Conservation (phyloP, 2,329 filamentous ascomycete species). For the Rugonectria rugulosa region DNA sequence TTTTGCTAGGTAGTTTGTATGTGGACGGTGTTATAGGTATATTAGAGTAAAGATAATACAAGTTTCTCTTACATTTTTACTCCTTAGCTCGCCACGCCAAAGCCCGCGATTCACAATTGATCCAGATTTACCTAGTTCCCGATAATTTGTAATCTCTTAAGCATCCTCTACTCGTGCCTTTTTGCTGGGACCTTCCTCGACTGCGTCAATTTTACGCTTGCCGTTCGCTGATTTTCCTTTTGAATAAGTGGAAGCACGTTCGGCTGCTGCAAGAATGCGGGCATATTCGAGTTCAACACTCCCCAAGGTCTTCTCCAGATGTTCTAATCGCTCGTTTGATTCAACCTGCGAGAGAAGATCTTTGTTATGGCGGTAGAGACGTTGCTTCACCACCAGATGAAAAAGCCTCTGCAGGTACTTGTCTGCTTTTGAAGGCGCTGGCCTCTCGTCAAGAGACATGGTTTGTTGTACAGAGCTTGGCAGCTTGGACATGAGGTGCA, state of each 20-base stretch:
- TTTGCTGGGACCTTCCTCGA: conserved; percentile 48
- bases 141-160: conserved; percentile 19
- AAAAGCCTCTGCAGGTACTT: conserved; percentile 73
- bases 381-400: conserved; percentile 77
- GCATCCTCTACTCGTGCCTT: conserved; percentile 52
- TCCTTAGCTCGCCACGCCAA: conserved; percentile 23
- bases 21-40: conserved; percentile 35
- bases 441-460: conserved; percentile 52
- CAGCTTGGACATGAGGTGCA: conserved; percentile 72
- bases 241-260: conserved; percentile 47
- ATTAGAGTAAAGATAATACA: conserved; percentile 29
- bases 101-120: conserved; percentile 20
- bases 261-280: conserved; percentile 62
- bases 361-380: conserved; percentile 78
- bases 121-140: conserved; percentile 4
- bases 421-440: conserved; percentile 59
- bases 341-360: conserved; percentile 76
- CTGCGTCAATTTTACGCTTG: conserved; percentile 57
- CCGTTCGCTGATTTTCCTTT: conserved; percentile 39
- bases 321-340: conserved; percentile 71
- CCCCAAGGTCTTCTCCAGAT: conserved; percentile 73
- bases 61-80: conserved; percentile 24
- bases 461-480: conserved; percentile 63
- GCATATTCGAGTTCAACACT: conserved; percentile 77
- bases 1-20: conserved; percentile 39